These are phyloP conservation scores for Phytophthora meadii DNA, from an alignment of 352 stramenopile species.

Conservation along the genomic window DNA sequence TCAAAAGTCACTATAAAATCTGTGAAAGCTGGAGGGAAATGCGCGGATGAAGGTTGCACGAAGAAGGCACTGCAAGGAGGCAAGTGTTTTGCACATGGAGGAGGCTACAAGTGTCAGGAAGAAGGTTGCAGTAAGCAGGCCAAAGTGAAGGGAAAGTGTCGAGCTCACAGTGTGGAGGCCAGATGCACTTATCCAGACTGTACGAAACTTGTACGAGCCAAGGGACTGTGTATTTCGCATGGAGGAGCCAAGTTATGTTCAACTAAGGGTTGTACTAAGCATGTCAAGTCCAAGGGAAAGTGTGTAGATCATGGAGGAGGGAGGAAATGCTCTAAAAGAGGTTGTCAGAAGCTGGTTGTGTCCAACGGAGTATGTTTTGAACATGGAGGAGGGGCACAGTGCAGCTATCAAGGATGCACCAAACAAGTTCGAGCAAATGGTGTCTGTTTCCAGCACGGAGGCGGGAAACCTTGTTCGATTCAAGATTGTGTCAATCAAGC, in stretches of 20 bases:
- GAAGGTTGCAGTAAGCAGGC: constrained; percentile 38
- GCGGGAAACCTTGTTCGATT: constrained; percentile 3
- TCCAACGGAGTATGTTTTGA: constrained; percentile 59
- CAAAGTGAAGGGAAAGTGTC: constrained; percentile 36
- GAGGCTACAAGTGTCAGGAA: constrained; percentile 39
- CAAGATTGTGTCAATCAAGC: constrained; percentile 1
- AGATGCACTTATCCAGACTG: constrained; percentile 32
- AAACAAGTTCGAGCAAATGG: constrained; percentile 47
- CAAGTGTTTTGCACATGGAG: constrained; percentile 39
- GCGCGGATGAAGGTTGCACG: constrained; percentile 3
- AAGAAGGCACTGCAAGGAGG: constrained; percentile 23
- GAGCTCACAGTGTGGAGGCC: constrained; percentile 31
- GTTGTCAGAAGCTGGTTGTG: constrained; percentile 63
- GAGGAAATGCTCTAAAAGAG: constrained; percentile 65
- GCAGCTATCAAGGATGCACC: constrained; percentile 55
- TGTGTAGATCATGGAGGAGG: constrained; percentile 71
- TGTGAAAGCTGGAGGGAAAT: constrained; percentile 7
- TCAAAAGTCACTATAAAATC: neutral
- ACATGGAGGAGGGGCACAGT: constrained; percentile 59
- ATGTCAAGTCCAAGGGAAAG: constrained; percentile 57
- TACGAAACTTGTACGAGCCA: constrained; percentile 23
- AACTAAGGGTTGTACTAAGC: constrained; percentile 54
- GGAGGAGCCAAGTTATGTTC: constrained; percentile 72
- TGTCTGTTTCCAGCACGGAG: constrained; percentile 5
- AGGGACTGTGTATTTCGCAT: constrained; percentile 71